Base-by-base conservation (phyloP, 1,284 basidiomycete genomes). In the Melampsora allii-populina region DNA sequence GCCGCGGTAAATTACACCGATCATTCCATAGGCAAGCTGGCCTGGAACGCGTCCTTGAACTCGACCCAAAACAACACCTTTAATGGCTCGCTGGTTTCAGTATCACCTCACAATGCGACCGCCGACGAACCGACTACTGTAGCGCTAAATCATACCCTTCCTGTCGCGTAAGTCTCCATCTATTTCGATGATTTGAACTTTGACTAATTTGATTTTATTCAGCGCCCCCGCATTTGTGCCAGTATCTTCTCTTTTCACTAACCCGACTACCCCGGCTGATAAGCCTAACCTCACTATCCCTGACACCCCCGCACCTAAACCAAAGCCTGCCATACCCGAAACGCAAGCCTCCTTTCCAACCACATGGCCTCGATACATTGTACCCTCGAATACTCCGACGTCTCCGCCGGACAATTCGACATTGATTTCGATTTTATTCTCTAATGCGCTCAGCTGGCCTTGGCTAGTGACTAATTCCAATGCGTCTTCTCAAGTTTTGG, bases 401-500 rank as follows among this genome's bases (percentile, higher is more conserved):
- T 59, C 53, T 12, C 9, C 53, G 21, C 66, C 66, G 39, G 21
- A 33, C 19, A 68, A 71, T 39, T 73, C 74, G 50, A 75, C 78
- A 36, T 56, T 73, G 27, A 71, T 78, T 59, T 78, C 77, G 36
- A 77, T 79, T 76, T 61, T 79, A 19, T 66, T 79, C 59, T 66
- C 75, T 64, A 56, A 76, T 63, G 66, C 73, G 21, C 73, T 78
- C 75, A 72, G 74, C n/a, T 79, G 78, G 78, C 27, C 66, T 4
- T 78, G 78, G 77, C 67, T 79, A 53, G 76, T 78, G 24, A 66
- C 73, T 24, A 78, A 78, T 75, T 76, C 75, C n/a, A 78, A 78
- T 67, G 78, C 78, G 0, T 77, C 76, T 14, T 76, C 78, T 1
- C 78, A 79, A 42, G 76, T 79, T 33, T 76, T 79, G 58, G 76